Conservation (phyloP, 176 grass and related monocot species). For the Phoenix dactylifera region DNA sequence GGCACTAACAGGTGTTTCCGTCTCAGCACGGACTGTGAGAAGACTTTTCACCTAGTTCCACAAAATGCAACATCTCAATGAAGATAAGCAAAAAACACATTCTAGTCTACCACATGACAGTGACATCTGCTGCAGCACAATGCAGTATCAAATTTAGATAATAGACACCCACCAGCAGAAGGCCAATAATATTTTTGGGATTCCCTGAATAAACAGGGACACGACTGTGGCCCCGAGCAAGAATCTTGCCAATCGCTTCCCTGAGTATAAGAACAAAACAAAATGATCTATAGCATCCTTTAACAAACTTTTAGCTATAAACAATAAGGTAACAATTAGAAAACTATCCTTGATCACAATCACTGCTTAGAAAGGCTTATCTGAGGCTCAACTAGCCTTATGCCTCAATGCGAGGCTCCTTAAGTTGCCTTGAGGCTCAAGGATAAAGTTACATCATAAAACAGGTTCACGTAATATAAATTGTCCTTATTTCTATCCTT, state of each 20-base stretch:
- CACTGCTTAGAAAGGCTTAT: no score
- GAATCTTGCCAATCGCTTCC: slow-evolving; percentile 99
- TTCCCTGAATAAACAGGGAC: slow-evolving; percentile 96
- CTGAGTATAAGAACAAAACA: slow-evolving; percentile 36
- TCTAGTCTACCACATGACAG: no score
- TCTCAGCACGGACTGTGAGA: slow-evolving; percentile 97
- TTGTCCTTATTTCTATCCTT: no score
- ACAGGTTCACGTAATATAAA: no score
- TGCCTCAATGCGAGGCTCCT: no score
- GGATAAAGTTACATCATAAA: no score
- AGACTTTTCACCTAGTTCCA: slow-evolving; percentile 89
- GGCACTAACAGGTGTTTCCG: slow-evolving; percentile 97
- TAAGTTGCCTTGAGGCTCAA: no score
- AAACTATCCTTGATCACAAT: no score
- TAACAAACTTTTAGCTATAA: no score
- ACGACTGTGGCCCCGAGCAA: slow-evolving; percentile 94
- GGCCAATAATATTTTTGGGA: slow-evolving; percentile 90
- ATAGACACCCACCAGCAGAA: slow-evolving; percentile 60
- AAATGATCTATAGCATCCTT: not conserved
- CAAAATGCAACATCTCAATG: slow-evolving; percentile 20
- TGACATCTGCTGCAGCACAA: not conserved
- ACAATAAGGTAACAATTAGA: no score
- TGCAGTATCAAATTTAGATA: no score
- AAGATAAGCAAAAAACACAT: not conserved
- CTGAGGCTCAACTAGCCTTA: no score